Conservation (phyloP, 139 green algal species). For the Gonium pectorale region DNA sequence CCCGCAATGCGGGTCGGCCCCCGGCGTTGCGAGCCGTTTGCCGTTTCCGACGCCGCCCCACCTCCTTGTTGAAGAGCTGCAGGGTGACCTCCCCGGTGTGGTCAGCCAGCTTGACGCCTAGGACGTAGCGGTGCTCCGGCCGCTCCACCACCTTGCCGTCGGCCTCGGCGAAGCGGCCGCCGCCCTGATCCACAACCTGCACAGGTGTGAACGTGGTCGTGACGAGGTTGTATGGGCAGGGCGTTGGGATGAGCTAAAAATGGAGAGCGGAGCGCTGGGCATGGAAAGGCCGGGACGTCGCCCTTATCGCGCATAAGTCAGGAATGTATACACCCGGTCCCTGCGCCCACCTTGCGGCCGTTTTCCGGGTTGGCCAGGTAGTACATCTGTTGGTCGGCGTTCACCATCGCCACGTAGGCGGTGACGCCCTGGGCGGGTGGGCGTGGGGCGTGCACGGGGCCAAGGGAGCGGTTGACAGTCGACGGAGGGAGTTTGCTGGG, state of each 20-base stretch:
- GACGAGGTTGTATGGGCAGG: too few relatives aligned
- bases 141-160: constrained; percentile 62
- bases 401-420: constrained; percentile 65
- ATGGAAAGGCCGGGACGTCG: too few relatives aligned
- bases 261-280: too few relatives aligned
- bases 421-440: constrained; percentile 29
- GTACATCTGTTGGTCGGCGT: constrained; percentile 79
- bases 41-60: constrained; percentile 43
- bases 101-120: constrained; percentile 65
- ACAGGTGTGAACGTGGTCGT: too few relatives aligned
- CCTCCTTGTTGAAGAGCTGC: constrained; percentile 81
- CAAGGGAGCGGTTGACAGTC: too few relatives aligned
- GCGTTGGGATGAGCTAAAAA: too few relatives aligned
- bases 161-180: constrained; percentile 72
- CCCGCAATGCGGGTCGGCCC: too few relatives aligned
- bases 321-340: background rate
- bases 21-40: too few relatives aligned
- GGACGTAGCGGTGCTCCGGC: constrained; percentile 77
- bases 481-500: too few relatives aligned
- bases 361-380: constrained; percentile 89
- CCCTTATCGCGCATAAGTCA: too few relatives aligned
- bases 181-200: constrained; percentile 78
- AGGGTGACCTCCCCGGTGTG: constrained; percentile 59
- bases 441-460: too few relatives aligned
- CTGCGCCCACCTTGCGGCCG: constrained; percentile 81